Evolutionary conservation across 2,329 filamentous ascomycete species (phyloP), one percentile per base, ranked within the genome.

Genomic region (Penicillium fuscoglaucum): DNA sequence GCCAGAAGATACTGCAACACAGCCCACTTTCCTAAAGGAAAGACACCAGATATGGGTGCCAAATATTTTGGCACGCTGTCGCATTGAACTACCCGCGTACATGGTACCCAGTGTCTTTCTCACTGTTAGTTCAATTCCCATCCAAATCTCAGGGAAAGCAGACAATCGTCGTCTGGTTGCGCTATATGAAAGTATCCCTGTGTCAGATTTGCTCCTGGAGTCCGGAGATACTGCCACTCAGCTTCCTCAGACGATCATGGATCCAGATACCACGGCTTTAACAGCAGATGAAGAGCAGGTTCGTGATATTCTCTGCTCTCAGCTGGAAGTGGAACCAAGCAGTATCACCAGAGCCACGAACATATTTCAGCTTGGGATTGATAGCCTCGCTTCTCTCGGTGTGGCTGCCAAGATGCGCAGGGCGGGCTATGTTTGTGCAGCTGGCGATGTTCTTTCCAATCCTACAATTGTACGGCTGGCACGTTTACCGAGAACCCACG

Each of bases 81-180:
- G 58, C 10, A 6, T 51, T 21, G 26, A 58, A 21, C 26, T 62
- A 26, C 60, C 60, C n/a, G 51, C 41, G 17, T 62, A 62, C 28
- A 62, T 62, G 57, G 60, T 62, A 2, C 60, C 58, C 6, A 58
- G 54, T 43, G 39, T 60, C 10, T 48, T 47, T 17, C 29, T 55
- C 15, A 31, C 52, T 12, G 44, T 55, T 15, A 48, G 33, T 17
- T 49, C 26, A 4, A 60, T 62, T 35, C 60, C 60, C 7, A 51
- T 60, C 2, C 57, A 58, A 26, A 57, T 62, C 1, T 62, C 60
- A 17, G 60, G 60, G 1, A 62, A 61, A 49, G 57, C 60, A 10
- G 57, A 61, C 33, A 57, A 51, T 31, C 57, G 57, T 17, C 57
- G 53, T 24, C 39, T 61, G 6, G 53, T 57, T 4, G 37, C 53